Conservation (phyloP, 169 alveolate genomes). For the Plasmodium fragile region DNA sequence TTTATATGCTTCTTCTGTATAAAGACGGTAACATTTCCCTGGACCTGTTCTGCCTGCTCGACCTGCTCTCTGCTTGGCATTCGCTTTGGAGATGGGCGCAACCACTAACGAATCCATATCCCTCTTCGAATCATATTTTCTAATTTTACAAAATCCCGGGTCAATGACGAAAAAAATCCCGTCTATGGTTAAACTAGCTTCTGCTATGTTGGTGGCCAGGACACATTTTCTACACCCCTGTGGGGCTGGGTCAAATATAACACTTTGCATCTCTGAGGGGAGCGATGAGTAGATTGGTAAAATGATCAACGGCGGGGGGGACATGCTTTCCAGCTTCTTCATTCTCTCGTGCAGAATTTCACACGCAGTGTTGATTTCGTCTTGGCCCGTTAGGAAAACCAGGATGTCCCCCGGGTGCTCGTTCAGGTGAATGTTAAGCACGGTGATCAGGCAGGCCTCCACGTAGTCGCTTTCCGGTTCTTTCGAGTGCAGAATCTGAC, state of each 20-base stretch:
- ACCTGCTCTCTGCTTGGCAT: slow-evolving; percentile 99
- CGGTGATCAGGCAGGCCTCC: slow-evolving; percentile 98
- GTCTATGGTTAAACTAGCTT: slow-evolving; percentile 99
- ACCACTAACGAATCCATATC: slow-evolving; percentile 99
- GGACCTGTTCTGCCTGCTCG: slow-evolving; percentile 99
- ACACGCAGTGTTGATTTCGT: slow-evolving; percentile 99
- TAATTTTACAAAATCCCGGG: slow-evolving; percentile 99
- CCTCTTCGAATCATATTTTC: slow-evolving; percentile 96
- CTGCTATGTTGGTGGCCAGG: slow-evolving; percentile 99
- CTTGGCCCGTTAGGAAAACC: slow-evolving; percentile 99
- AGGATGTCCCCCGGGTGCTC: slow-evolving; percentile 99
- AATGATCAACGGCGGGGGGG: slow-evolving; percentile 97
- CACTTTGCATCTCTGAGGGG: slow-evolving; percentile 97
- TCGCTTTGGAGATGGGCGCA: slow-evolving; percentile 98
- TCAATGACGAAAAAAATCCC: slow-evolving; percentile 99
- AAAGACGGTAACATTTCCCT: slow-evolving; percentile 99
- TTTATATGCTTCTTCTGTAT: slow-evolving; percentile 98
- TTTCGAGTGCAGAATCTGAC: slow-evolving; percentile 90
- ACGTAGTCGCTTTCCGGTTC: slow-evolving; percentile 99
- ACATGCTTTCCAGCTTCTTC: slow-evolving; percentile 94
- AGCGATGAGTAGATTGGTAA: slow-evolving; percentile 98
- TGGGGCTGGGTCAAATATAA: slow-evolving; percentile 99
- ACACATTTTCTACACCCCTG: slow-evolving; percentile 98
- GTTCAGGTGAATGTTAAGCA: slow-evolving; percentile 96
- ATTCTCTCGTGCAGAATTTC: slow-evolving; percentile 96